Evolutionary conservation across 2,329 filamentous ascomycete species (phyloP), one percentile per base, ranked within the genome.

Genomic region (Cyanodermella asteris): DNA sequence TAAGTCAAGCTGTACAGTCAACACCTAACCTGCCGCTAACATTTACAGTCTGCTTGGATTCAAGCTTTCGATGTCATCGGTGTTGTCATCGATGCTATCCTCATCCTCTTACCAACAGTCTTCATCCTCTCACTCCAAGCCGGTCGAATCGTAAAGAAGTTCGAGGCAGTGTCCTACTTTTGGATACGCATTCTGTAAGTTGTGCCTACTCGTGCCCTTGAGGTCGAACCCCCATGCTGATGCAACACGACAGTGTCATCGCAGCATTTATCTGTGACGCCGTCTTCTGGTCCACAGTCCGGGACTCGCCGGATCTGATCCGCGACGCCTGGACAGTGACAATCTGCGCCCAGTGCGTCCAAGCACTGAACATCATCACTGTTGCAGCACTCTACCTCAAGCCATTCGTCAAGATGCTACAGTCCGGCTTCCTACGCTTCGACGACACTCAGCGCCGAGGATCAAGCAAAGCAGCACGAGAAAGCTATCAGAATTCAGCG

Each of bases 321-420:
- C 33, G 22, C 20, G 13, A 38, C 18, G 28, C 29, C 11, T 42
- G 36, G 38, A 23, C 34, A 2, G 28, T 35, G 6, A 19, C 31
- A 2, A 23, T 43, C 13, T 24, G 26, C 9, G 24, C 19, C 5
- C 22, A 28, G 16, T 16, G 28, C 11, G 29, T 32, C 5, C 37
- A 40, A 27, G 29, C 26, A 5, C 19, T 42, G n/a, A 41, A 38
- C 22, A 38, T 43, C 7, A 27, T 40, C 12, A 42, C 38, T 6
- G 34, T 39, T 4, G 41, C 39, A 14, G 34, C 37, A 6, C 37
- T 38, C 4, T 39, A 44, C 18, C 37, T 44, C 25, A 43, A 41
- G 12, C 39, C 41, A 0, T 42, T 44, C 26, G 28, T 44, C 6
- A 35, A 40, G 12, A 42, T 34, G 10, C 35, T 44, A 6, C 36